Evolutionary conservation across 2,329 filamentous ascomycete species (phyloP).

Genomic region (Madurella mycetomatis): DNA sequence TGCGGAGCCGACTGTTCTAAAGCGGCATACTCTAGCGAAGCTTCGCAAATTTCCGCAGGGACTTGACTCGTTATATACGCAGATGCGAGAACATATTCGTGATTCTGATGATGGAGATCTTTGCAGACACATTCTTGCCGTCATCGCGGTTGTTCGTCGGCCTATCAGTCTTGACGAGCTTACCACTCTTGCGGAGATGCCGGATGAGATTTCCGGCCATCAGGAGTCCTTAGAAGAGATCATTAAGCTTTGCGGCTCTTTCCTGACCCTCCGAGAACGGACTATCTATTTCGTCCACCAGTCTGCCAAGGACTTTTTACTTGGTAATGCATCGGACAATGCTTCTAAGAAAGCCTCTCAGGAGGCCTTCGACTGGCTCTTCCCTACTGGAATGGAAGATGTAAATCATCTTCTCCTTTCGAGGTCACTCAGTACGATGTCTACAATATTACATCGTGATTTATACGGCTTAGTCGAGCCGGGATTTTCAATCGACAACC

Average conservation of each 20-base stretch:
- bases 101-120: neutral
- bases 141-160: neutral
- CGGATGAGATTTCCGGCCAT: neutral
- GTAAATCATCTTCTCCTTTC: neutral
- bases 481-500: constrained; percentile 19
- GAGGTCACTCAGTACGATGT: constrained; percentile 19
- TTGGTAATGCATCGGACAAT: too few relatives aligned
- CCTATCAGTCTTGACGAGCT: neutral
- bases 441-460: too few relatives aligned
- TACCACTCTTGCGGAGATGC: neutral
- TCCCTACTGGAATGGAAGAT: constrained; percentile 1
- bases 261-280: neutral
- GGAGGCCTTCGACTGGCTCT: too few relatives aligned
- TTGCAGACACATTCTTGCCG: neutral
- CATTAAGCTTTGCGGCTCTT: constrained; percentile 4
- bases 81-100: neutral
- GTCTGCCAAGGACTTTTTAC: constrained; percentile 3
- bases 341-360: neutral
- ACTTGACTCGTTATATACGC: neutral
- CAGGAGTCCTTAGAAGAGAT: neutral
- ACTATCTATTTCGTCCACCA: neutral
- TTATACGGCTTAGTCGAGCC: constrained; percentile 15
- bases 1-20: too few relatives aligned
- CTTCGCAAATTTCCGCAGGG: neutral
- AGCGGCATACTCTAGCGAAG: too few relatives aligned